Conservation (phyloP, 805 yeast genomes). For the Candida ponderosae region DNA sequence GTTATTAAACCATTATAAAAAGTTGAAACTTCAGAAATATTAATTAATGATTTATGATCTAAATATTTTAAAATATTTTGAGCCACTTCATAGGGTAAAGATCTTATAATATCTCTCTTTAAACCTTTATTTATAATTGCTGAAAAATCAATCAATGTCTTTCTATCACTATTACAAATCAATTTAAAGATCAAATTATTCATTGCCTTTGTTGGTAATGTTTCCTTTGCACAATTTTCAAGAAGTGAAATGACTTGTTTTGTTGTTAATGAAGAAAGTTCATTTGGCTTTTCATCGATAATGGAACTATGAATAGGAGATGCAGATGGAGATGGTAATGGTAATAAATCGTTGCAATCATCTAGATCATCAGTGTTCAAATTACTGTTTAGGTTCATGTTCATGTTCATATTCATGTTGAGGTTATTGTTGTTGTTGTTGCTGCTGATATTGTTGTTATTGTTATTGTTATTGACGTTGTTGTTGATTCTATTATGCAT, state of each 20-base stretch:
- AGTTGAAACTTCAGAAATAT: slow-evolving; percentile 55
- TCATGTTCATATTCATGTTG: not conserved
- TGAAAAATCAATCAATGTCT: slow-evolving; percentile 53
- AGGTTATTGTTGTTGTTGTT: not conserved
- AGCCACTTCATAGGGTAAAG: slow-evolving; percentile 71
- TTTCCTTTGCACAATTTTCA: slow-evolving; percentile 6
- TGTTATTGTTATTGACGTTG: not conserved
- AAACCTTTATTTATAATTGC: slow-evolving; percentile 45
- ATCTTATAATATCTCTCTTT: slow-evolving; percentile 62
- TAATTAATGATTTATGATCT: slow-evolving; percentile 54
- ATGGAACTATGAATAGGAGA: slow-evolving; percentile 35
- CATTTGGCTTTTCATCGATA: not conserved
- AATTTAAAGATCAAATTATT: slow-evolving; percentile 46
- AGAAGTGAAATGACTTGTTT: slow-evolving; percentile 1
- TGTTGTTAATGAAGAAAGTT: not conserved
- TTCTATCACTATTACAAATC: slow-evolving; percentile 50
- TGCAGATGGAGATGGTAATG: slow-evolving; percentile 64
- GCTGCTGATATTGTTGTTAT: not conserved
- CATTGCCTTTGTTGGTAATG: slow-evolving; percentile 36
- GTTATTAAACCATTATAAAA: slow-evolving; percentile 64
- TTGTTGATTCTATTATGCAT: too few relatives aligned
- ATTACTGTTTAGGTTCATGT: not conserved
- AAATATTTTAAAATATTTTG: slow-evolving; percentile 56
- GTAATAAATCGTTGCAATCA: slow-evolving; percentile 29
- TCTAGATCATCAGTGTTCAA: not conserved